Conservation (phyloP, 2,329 filamentous ascomycete genomes). For the Phialocephala subalpina region DNA sequence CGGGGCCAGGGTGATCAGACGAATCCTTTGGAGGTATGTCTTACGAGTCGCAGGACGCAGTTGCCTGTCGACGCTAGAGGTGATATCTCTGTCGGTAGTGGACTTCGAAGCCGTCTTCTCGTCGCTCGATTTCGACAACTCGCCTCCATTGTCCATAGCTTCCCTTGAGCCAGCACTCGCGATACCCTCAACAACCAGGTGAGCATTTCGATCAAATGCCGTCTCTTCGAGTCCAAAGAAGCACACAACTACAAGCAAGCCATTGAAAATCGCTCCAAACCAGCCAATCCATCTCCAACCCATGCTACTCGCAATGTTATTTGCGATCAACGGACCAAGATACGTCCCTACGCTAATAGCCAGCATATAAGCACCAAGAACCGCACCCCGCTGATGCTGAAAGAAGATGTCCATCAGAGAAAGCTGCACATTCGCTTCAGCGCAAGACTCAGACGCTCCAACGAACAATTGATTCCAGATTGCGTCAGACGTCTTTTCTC, state of each 20-base stretch:
- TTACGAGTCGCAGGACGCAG: slow-evolving; percentile 43
- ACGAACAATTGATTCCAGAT: slow-evolving; percentile 65
- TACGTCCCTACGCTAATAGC: slow-evolving; percentile 64
- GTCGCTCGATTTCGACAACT: slow-evolving; percentile 14
- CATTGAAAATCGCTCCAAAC: slow-evolving; percentile 57
- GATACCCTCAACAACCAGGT: slow-evolving; percentile 41
- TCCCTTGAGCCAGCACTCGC: not conserved
- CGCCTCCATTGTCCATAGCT: slow-evolving; percentile 5
- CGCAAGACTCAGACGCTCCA: slow-evolving; percentile 62
- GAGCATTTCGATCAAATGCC: slow-evolving; percentile 52
- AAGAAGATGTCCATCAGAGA: slow-evolving; percentile 65
- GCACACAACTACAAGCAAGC: slow-evolving; percentile 54
- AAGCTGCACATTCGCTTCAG: slow-evolving; percentile 63
- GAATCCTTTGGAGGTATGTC: slow-evolving; percentile 62
- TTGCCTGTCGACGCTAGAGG: slow-evolving; percentile 2
- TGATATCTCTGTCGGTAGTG: slow-evolving; percentile 17
- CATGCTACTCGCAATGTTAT: slow-evolving; percentile 56
- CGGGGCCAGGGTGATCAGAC: slow-evolving; percentile 61
- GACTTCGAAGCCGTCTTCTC: slow-evolving; percentile 20
- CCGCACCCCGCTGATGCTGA: slow-evolving; percentile 62
- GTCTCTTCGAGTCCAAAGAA: slow-evolving; percentile 63
- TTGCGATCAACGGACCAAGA: slow-evolving; percentile 59
- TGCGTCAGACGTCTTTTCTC: slow-evolving; percentile 52
- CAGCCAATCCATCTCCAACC: slow-evolving; percentile 65
- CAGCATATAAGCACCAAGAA: slow-evolving; percentile 62